Evolutionary conservation across 768 basidiomycete genomes (phyloP).

Genomic region (Naganishia vaughanmartiniae): DNA sequence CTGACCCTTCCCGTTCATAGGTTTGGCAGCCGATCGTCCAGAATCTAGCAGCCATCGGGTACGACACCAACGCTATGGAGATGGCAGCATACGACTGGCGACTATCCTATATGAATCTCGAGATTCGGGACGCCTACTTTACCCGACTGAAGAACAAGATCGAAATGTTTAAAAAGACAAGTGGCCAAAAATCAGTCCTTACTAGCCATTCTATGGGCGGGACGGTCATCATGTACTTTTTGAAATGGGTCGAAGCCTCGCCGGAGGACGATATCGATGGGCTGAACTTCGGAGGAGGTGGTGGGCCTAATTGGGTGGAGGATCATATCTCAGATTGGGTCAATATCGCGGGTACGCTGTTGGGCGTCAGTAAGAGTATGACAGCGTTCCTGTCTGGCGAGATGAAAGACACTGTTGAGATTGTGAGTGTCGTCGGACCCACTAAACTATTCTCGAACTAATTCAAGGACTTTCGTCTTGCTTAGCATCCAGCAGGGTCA

Average conservation of each 20-base stretch:
- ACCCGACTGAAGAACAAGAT: constrained; percentile 68
- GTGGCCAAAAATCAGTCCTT: constrained; percentile 75
- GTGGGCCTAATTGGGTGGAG: constrained; percentile 89
- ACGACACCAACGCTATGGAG: constrained; percentile 62
- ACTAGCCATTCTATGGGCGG: constrained; percentile 56
- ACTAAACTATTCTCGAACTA: constrained; percentile 67
- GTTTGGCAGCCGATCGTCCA: constrained; percentile 56
- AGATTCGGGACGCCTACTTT: constrained; percentile 59
- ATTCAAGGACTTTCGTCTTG: constrained; percentile 61
- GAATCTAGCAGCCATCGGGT: constrained; percentile 87
- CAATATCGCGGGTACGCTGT: constrained; percentile 79
- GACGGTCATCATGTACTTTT: constrained; percentile 46
- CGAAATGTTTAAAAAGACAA: constrained; percentile 72
- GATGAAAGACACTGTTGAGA: constrained; percentile 75
- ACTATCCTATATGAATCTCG: constrained; percentile 75
- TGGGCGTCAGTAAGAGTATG: constrained; percentile 86
- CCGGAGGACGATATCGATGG: constrained; percentile 64
- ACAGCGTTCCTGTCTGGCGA: constrained; percentile 91
- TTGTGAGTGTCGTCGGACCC: constrained; percentile 57
- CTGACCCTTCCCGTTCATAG: constrained; percentile 54
- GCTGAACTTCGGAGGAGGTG: constrained; percentile 52
- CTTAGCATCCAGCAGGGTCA: constrained; percentile 46
- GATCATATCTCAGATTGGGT: constrained; percentile 81
- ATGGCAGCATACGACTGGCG: constrained; percentile 77
- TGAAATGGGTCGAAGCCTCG: constrained; percentile 92